Evolutionary conservation across 345 rosid species (phyloP), one percentile per base, ranked within the genome.

Genomic region (Boechera retrofracta): DNA sequence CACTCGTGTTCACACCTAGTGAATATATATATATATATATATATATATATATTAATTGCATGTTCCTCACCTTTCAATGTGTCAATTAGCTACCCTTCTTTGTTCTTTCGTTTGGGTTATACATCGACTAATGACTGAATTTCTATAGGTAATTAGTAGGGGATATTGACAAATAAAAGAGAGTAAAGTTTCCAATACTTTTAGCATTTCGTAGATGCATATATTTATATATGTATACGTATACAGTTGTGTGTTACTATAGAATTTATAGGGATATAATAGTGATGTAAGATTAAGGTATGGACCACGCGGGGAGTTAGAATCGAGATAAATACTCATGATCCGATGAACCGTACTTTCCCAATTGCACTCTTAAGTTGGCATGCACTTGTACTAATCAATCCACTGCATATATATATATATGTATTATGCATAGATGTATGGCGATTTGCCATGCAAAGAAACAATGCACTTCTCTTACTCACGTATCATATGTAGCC

Each of bases 321-420:
- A 64, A 63, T 64, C 67, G 71, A 64, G 76, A 78, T 58, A 64
- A 18, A 71, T 64, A 66, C 73, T 51, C 73, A 78, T 72, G 81
- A 78, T 78, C 73, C 73, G 54, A 78, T 72, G 77, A 72, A 78
- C 72, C 69, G 77, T 78, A 78, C 81, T 60, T 65, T 63, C 77
- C 18, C 35, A 57, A 71, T 64, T 64, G 77, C 72, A 64, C 35
- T 71, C 72, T 71, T 65, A 51, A 72, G 29, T 38, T 78, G 68
- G 63, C 77, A 78, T 78, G 81, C 81, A 78, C 62, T 78, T 72
- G 81, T 78, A 78, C 81, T 78, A 56, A 72, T 78, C 81, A 77
- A 47, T n/a, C 52, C 61, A 16, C 80, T 77, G 69, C 49, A 61
- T 28, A 28, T 69, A 35, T 67, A 62, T 70, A 42, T 57, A 3